Conservation (phyloP, 257 asterid genomes). For the Nyctanthes arbortristis region DNA sequence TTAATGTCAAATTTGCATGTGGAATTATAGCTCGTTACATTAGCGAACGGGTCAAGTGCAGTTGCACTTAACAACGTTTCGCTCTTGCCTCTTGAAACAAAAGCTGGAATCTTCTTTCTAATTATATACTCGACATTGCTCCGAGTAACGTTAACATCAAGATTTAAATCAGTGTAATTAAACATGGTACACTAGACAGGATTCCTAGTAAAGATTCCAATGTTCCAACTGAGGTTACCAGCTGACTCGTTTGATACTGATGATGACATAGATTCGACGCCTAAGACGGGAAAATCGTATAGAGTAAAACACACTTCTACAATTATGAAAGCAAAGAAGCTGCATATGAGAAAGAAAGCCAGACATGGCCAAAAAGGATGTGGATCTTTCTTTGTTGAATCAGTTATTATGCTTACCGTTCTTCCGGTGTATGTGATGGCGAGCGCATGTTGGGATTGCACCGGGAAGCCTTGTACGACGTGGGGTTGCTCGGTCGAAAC, state of each 20-base stretch:
- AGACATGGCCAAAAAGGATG: too few species aligned
- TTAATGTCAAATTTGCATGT: background rate
- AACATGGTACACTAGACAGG: background rate
- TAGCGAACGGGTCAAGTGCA: background rate
- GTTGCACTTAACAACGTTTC: background rate
- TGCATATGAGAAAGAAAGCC: too few species aligned
- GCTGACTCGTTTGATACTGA: background rate
- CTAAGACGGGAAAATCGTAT: too few species aligned
- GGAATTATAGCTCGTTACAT: background rate
- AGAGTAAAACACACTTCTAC: too few species aligned
- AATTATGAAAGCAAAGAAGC: too few species aligned
- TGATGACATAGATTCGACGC: background rate
- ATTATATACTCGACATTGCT: background rate
- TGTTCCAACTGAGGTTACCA: too few species aligned
- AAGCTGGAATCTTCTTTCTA: background rate
- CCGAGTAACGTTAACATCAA: background rate
- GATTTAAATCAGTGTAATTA: background rate
- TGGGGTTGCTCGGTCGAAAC: too few species aligned
- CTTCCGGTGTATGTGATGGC: too few species aligned
- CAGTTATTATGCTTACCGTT: too few species aligned
- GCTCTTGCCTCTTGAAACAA: background rate
- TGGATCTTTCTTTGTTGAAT: too few species aligned
- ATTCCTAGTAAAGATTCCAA: background rate
- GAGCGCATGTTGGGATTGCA: too few species aligned
- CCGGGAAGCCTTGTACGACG: too few species aligned